A percentile compares a stretch with the other conserved stretches of the same genome.
phyloP scores from a whole-genome alignment of 2,329 filamentous ascomycete species.

The Lachnellula occidentalis region DNA sequence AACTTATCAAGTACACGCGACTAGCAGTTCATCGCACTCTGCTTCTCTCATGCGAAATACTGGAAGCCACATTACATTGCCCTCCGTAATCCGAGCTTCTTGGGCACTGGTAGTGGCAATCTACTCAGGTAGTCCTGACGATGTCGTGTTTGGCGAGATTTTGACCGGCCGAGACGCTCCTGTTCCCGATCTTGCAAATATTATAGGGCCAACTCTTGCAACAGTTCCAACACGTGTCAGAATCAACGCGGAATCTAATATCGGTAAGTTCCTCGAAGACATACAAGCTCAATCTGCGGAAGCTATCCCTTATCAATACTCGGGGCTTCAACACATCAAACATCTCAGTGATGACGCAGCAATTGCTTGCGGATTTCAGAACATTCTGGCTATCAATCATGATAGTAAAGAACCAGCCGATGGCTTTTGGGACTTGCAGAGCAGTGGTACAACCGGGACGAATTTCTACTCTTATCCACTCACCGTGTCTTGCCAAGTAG shows the following conservation, averaged over 20 bases:
- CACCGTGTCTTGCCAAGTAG: constrained; percentile 5
- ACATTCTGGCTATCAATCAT: constrained; percentile 6
- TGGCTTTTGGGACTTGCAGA: constrained; percentile 4
- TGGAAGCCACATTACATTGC: constrained; percentile 31
- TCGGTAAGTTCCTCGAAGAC: constrained; percentile 38
- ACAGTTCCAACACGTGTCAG: constrained; percentile 37
- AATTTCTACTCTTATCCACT: constrained; percentile 11
- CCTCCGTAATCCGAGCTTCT: constrained; percentile 22
- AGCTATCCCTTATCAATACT: constrained; percentile 35
- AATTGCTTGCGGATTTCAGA: constrained; percentile 13
- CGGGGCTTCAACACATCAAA: constrained; percentile 15
- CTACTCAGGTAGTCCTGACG: constrained; percentile 34
- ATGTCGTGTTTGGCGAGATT: constrained; percentile 39
- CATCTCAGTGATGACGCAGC: constrained; percentile 9
- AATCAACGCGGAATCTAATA: constrained; percentile 27
- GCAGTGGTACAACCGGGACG: constrained; percentile 1
- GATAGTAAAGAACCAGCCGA: neutral
- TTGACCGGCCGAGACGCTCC: constrained; percentile 37
- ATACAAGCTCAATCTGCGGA: constrained; percentile 42
- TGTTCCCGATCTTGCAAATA: constrained; percentile 34
- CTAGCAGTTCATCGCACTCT: neutral
- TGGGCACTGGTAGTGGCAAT: constrained; percentile 37
- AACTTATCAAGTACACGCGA: constrained; percentile 7
- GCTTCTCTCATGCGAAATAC: neutral
- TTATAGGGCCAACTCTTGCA: constrained; percentile 39